phyloP scores from a whole-genome alignment of 1,139 yeast genomes.

The Geotrichum citri-aurantii region DNA sequence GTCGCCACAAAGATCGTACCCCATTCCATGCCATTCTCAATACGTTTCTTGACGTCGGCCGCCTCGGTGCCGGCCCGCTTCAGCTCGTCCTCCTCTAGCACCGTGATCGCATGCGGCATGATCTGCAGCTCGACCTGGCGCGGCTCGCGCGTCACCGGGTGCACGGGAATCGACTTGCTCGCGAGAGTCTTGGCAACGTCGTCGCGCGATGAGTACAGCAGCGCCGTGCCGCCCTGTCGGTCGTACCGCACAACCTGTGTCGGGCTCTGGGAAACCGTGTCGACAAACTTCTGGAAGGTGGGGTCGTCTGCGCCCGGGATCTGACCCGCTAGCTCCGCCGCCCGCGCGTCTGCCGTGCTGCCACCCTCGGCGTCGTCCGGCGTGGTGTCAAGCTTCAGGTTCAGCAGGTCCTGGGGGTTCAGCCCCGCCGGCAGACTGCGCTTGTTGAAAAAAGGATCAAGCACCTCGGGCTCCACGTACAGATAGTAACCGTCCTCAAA shows the following conservation, averaged over 20 bases:
- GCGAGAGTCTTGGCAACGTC: conserved; percentile 44
- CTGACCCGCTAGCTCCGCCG: conserved; percentile 18
- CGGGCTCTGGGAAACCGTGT: conserved; percentile 72
- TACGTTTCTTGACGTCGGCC: conserved; percentile 35
- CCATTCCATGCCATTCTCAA: conserved; percentile 90
- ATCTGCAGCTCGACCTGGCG: conserved; percentile 80
- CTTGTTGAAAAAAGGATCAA: conserved; percentile 16
- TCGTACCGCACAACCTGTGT: conserved; percentile 82
- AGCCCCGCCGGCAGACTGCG: conserved; percentile 14
- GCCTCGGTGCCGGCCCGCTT: conserved; percentile 17
- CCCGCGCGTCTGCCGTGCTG: neutral
- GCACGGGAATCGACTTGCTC: conserved; percentile 25
- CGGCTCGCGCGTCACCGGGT: conserved; percentile 37
- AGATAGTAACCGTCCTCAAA: conserved; percentile 9
- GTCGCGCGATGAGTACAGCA: conserved; percentile 64
- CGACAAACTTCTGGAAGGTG: conserved; percentile 71
- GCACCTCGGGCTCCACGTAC: conserved; percentile 17
- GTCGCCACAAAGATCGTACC: conserved; percentile 87
- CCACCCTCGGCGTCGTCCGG: conserved; percentile 4
- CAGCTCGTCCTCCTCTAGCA: conserved; percentile 49
- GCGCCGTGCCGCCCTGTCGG: conserved; percentile 55
- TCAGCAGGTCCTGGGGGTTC: conserved; percentile 15
- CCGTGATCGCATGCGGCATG: conserved; percentile 89
- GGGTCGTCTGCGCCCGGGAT: conserved; percentile 44
- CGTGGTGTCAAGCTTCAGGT: conserved; percentile 8